Percentiles rank a stretch among this genome's conserved stretches.
These are phyloP conservation scores for Zelopaecilomyces penicillatus DNA, from an alignment of 2,329 filamentous ascomycete species.

Conservation along the genomic window DNA sequence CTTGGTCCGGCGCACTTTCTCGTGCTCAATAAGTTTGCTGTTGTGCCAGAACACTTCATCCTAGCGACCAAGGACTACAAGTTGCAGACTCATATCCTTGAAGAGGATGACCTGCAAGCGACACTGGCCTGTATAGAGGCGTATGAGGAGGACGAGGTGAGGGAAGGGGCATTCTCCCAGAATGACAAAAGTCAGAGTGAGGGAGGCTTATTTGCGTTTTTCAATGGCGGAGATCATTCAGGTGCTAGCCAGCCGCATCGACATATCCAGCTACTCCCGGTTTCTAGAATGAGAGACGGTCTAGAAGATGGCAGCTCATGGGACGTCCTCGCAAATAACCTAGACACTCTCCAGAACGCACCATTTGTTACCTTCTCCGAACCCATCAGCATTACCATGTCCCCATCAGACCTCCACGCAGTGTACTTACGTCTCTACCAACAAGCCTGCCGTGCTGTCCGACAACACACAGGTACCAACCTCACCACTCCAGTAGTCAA, in stretches of 20 bases:
- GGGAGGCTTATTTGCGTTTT: slow-evolving; percentile 52
- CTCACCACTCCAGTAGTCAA: not conserved
- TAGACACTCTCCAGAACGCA: slow-evolving; percentile 1
- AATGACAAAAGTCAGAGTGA: not conserved
- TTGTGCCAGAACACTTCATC: slow-evolving; percentile 65
- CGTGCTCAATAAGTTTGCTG: slow-evolving; percentile 67
- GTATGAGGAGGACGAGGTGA: slow-evolving; percentile 28
- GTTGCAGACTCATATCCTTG: slow-evolving; percentile 56
- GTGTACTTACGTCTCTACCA: slow-evolving; percentile 42
- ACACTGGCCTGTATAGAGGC: slow-evolving; percentile 54
- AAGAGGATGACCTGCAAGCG: slow-evolving; percentile 50
- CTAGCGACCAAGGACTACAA: slow-evolving; percentile 57
- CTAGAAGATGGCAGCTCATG: slow-evolving; percentile 31
- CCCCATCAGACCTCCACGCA: slow-evolving; percentile 27
- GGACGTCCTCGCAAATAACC: slow-evolving; percentile 38
- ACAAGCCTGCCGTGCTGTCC: slow-evolving; percentile 32
- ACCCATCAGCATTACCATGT: slow-evolving; percentile 25
- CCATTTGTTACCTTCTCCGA: slow-evolving; percentile 40
- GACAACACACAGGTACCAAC: slow-evolving; percentile 5
- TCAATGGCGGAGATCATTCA: slow-evolving; percentile 61
- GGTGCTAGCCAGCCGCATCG: slow-evolving; percentile 65
- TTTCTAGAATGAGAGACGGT: slow-evolving; percentile 53
- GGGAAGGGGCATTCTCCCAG: not conserved
- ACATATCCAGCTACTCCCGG: slow-evolving; percentile 63
- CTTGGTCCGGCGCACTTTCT: slow-evolving; percentile 51